Evolutionary conservation across 257 asterid species (phyloP), one percentile per base, ranked within the genome.

Genomic region (Nicotiana attenuata): DNA sequence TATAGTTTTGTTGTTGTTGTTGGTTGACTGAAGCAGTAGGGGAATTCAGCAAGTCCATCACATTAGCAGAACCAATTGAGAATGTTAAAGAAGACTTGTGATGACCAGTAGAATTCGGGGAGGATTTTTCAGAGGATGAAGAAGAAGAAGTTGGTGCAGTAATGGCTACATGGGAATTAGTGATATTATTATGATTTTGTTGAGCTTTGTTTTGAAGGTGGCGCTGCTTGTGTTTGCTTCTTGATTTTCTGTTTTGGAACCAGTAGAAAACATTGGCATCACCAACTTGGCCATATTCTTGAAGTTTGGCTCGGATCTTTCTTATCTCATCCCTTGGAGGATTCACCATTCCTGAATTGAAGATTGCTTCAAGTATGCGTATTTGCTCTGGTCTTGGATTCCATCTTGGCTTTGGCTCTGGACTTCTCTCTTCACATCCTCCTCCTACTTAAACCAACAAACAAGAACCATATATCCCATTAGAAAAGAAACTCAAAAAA

Each of bases 351-450:
- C 99, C 98, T 0, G 99, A 96, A 85, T 96, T 93, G 89, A 96
- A 96, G 67, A 96, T 96, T 0, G 94, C 83, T 86, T 96, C 99
- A 0, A 96, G 94, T 41, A 96, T 93, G 0, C 98, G 89, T 69
- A 96, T 91, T 82, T 96, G 99, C 84, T 94, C 99, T 1, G 98
- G 99, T 53, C 92, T 82, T 0, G 98, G 99, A 69, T 96, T 96
- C 99, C 99, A 96, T 60, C 99, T 81, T 0, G 99, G 97, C 28
- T 93, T 96, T n/a, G 98, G 98, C 88, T 96, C 99, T 0, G 94
- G 98, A 9, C 96, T 90, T 52, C 97, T 86, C 84, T 94, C 98
- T 61, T 94, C 98, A 28, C 89, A 81, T 13, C 90, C 97, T 2
- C 20, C 50, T 41, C 3, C 50, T 41, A 41, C 50, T 41, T 9